Conservation (phyloP, 2,329 filamentous ascomycete species). For the Ophiognomonia clavigignenti-juglandacearum region DNA sequence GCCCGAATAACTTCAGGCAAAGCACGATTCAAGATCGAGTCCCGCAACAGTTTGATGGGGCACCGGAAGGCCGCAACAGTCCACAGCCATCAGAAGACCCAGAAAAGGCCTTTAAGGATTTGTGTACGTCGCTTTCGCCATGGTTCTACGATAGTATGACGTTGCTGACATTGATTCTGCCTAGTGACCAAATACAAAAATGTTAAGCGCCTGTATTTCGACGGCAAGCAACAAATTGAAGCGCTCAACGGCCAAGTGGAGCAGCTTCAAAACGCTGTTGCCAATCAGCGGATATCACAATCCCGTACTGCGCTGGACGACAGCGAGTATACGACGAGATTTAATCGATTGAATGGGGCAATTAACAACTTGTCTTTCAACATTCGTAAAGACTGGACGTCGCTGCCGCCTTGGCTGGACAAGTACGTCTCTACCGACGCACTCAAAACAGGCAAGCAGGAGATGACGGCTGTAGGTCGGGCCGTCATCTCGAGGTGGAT, state of each 20-base stretch:
- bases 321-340: slow-evolving; percentile 84
- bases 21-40: slow-evolving; percentile 32
- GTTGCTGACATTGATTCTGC: slow-evolving; percentile 25
- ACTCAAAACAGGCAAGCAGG: slow-evolving; percentile 81
- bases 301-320: slow-evolving; percentile 94
- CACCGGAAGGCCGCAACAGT: slow-evolving; percentile 49
- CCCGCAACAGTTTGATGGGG: slow-evolving; percentile 37
- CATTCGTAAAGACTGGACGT: slow-evolving; percentile 89
- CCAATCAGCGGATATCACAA: slow-evolving; percentile 90
- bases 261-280: slow-evolving; percentile 93
- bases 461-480: slow-evolving; percentile 94
- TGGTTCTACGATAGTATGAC: slow-evolving; percentile 4
- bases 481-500: slow-evolving; percentile 88
- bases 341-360: slow-evolving; percentile 85
- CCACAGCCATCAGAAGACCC: slow-evolving; percentile 47
- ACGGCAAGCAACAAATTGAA: slow-evolving; percentile 89
- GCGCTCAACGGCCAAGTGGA: slow-evolving; percentile 83
- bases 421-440: slow-evolving; percentile 80
- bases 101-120: slow-evolving; percentile 54
- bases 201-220: slow-evolving; percentile 96
- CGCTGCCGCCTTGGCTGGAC: slow-evolving; percentile 74
- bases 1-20: slow-evolving; percentile 35
- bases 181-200: slow-evolving; percentile 94
- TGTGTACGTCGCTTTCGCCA: slow-evolving; percentile 38
- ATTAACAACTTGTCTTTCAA: slow-evolving; percentile 95